Conservation (phyloP, 1,284 basidiomycete genomes). For the Fistulinella staudtii region DNA sequence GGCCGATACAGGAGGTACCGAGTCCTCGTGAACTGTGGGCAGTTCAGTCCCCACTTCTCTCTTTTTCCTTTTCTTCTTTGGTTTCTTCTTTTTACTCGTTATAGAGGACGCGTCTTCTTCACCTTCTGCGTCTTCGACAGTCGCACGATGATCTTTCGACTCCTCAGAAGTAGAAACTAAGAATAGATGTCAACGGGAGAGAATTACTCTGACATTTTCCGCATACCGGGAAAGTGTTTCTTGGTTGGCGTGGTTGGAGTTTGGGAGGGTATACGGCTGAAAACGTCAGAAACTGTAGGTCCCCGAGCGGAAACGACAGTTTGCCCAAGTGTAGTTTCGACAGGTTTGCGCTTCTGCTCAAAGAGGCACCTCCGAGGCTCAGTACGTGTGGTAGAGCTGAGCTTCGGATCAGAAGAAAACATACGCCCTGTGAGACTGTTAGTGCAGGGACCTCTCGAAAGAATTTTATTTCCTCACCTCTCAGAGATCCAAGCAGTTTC, state of each 20-base stretch:
- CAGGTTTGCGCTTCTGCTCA: conserved; percentile 8
- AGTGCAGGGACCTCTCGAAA: conserved; percentile 1
- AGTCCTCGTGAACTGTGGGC: conserved; percentile 21
- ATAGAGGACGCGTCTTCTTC: conserved; percentile 40
- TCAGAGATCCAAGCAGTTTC: conserved; percentile 63
- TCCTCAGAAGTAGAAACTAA: conserved; percentile 16
- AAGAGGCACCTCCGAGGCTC: conserved; percentile 27
- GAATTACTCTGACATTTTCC: not conserved
- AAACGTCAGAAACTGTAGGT: conserved; percentile 6
- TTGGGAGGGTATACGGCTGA: conserved; percentile 6
- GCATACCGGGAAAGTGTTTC: conserved; percentile 16
- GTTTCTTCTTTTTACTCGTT: conserved; percentile 56
- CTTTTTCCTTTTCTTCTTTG: conserved; percentile 75
- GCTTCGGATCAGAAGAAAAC: conserved; percentile 60
- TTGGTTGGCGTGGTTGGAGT: conserved; percentile 9
- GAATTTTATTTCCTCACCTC: conserved; percentile 43
- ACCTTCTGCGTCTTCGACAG: conserved; percentile 66
- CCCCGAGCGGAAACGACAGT: too few species aligned
- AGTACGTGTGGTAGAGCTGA: conserved; percentile 41
- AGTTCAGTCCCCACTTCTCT: conserved; percentile 38
- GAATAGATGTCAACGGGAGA: not conserved
- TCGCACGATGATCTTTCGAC: conserved; percentile 42
- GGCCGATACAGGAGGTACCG: conserved; percentile 15
- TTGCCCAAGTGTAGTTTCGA: conserved; percentile 13
- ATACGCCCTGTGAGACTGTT: conserved; percentile 51